Evolutionary conservation across 345 rosid species (phyloP).

Genomic region (Ricinus communis): DNA sequence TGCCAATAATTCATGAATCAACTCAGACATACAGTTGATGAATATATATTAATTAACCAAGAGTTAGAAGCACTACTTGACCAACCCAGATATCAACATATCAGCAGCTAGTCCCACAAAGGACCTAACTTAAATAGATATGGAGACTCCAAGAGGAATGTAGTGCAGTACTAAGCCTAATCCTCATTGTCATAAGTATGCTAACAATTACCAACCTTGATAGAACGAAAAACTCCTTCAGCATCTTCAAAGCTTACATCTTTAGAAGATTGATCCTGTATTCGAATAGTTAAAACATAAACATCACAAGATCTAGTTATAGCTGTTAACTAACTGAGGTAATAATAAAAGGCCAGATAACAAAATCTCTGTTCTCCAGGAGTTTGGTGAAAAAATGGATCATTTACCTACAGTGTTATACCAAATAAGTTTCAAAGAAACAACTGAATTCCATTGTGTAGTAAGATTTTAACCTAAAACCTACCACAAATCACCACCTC

Average conservation of each 20-base stretch:
- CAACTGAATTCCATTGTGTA: no score
- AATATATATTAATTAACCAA: not conserved
- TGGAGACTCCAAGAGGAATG: not conserved
- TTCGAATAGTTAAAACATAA: constrained; percentile 7
- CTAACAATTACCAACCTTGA: constrained; percentile 61
- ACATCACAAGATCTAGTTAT: not conserved
- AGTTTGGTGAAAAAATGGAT: no score
- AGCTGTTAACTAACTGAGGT: not conserved
- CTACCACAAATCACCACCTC: no score
- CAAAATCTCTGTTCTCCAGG: no score
- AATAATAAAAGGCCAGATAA: no score
- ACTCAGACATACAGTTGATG: constrained; percentile 3
- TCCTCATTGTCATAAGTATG: constrained; percentile 7
- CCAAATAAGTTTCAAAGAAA: no score
- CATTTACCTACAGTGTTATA: no score
- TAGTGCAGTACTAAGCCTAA: not conserved
- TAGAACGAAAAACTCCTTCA: constrained; percentile 67
- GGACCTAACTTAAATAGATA: constrained; percentile 1
- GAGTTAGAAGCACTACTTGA: not conserved
- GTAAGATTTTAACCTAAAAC: no score
- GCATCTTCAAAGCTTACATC: constrained; percentile 69
- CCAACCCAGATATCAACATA: constrained; percentile 13
- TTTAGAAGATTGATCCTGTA: constrained; percentile 65
- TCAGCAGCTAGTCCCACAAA: constrained; percentile 18
- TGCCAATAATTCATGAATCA: constrained; percentile 37